phyloP scores from a whole-genome alignment of 805 yeast genomes.

The Sporopachydermia lactativora region DNA sequence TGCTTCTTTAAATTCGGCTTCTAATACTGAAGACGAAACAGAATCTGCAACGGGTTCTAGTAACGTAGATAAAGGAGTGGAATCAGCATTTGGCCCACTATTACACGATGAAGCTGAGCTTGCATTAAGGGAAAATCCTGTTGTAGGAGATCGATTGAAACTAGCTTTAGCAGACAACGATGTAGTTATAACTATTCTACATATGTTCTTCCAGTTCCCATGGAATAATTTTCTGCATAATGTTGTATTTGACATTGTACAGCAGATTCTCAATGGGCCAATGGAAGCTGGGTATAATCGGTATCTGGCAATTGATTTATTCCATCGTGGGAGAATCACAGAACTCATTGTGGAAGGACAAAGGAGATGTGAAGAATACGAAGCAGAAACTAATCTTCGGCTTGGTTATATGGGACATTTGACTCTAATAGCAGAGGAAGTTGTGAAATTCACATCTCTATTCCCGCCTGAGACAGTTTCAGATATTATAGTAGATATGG shows the following conservation, averaged over 20 bases:
- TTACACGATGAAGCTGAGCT: constrained; percentile 22
- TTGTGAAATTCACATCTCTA: constrained; percentile 66
- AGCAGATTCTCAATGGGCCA: constrained; percentile 83
- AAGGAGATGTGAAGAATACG: constrained; percentile 40
- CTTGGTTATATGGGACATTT: constrained; percentile 97
- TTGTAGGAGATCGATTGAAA: constrained; percentile 80
- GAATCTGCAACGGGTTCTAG: constrained; percentile 4
- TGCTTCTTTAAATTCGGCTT: neutral
- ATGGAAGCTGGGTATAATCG: constrained; percentile 78
- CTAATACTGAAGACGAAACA: constrained; percentile 5
- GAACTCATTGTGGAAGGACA: constrained; percentile 51
- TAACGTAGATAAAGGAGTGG: constrained; percentile 5
- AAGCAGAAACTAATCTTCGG: constrained; percentile 45
- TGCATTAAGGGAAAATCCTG: constrained; percentile 40
- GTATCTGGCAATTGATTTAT: constrained; percentile 55
- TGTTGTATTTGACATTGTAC: constrained; percentile 92
- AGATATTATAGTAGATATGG: constrained; percentile 27
- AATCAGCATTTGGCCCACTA: constrained; percentile 1
- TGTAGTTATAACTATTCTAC: constrained; percentile 51
- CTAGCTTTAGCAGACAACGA: constrained; percentile 66
- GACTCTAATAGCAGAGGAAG: constrained; percentile 87
- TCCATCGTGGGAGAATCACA: constrained; percentile 48
- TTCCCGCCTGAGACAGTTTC: constrained; percentile 46
- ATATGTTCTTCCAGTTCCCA: constrained; percentile 71
- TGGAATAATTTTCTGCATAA: constrained; percentile 98